Evolutionary conservation across 805 yeast genomes (phyloP), one percentile per base, ranked within the genome.

Genomic region (Monosporozyma yasuniensis): DNA sequence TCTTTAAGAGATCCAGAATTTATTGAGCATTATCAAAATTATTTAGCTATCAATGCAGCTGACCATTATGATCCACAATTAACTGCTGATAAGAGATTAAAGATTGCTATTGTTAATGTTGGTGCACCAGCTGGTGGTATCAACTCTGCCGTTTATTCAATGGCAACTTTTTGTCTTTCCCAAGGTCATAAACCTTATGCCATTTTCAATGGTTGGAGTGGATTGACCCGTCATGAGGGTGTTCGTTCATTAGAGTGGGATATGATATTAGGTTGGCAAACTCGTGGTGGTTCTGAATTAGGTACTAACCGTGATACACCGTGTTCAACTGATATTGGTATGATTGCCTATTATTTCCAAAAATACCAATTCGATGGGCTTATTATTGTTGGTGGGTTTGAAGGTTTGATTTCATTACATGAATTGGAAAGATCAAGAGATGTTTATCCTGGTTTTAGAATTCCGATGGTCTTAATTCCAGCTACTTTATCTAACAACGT

Each of bases 71-170:
- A 75, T 52, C 83, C 87, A 14, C 54, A 70, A 55, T 69, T 84
- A 55, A 80, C 84, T 3, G 66, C 61, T n/a, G 73, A 65, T 3
- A 68, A 81, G 58, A 73, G 81, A 55, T 69, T 80, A 58, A 81
- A 77, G 55, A 78, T 83, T 54, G 91, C 87, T 42, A 76, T 84
- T 43, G 74, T 84, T 47, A 83, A 84, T 57, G 82, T 84, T 52
- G 93, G 93, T 57, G 93, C 93, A 2, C 84, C 93, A 27, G 81
- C 88, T 18, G 83, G 85, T 56, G 90, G 86, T 51, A 74, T 85
- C 71, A 85, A 85, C 65, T 78, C 87, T 44, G 84, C 89, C 11
- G 82, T 82, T 3, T 74, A 83, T 55, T 84, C 91, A 2, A 80
- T 81, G 64, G 84, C 89, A 0, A 74, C 81, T 6, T 84, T 80